Conservation (phyloP, 1,284 basidiomycete genomes). For the Amylostereum areolatum region DNA sequence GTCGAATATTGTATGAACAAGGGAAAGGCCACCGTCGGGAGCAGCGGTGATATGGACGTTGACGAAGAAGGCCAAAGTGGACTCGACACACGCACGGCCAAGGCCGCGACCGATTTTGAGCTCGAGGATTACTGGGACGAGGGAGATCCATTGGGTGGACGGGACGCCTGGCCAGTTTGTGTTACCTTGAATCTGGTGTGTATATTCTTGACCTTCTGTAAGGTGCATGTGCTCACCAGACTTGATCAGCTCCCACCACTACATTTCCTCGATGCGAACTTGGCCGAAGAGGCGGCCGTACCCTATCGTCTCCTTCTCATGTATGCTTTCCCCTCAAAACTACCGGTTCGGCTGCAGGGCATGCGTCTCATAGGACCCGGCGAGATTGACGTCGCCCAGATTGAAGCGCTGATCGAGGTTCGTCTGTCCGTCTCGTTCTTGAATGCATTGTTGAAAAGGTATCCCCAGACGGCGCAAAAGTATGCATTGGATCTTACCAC, state of each 20-base stretch:
- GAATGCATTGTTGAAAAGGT: neutral
- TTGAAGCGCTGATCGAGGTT: slow-evolving; percentile 51
- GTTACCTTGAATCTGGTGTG: slow-evolving; percentile 70
- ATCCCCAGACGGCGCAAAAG: slow-evolving; percentile 27
- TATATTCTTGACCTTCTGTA: slow-evolving; percentile 10
- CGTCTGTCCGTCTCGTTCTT: slow-evolving; percentile 3
- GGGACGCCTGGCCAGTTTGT: slow-evolving; percentile 65
- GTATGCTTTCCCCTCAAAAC: slow-evolving; percentile 47
- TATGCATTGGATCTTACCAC: slow-evolving; percentile 28
- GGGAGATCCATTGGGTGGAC: slow-evolving; percentile 54
- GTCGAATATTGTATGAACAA: slow-evolving; percentile 48
- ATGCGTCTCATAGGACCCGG: slow-evolving; percentile 58
- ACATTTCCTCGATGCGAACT: slow-evolving; percentile 66
- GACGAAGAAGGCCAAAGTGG: slow-evolving; percentile 41
- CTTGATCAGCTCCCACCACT: slow-evolving; percentile 38
- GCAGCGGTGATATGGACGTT: slow-evolving; percentile 44
- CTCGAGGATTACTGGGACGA: slow-evolving; percentile 81
- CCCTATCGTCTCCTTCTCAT: slow-evolving; percentile 52
- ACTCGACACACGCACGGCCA: slow-evolving; percentile 48
- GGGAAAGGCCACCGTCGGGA: slow-evolving; percentile 14
- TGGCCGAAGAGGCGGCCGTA: slow-evolving; percentile 55
- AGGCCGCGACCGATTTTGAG: slow-evolving; percentile 68
- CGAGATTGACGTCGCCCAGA: slow-evolving; percentile 38
- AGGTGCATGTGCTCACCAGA: neutral
- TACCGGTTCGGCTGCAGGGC: slow-evolving; percentile 41